These are phyloP conservation scores for Ustilago trichophora DNA, from an alignment of 1,284 basidiomycete genomes.

Conservation along the genomic window DNA sequence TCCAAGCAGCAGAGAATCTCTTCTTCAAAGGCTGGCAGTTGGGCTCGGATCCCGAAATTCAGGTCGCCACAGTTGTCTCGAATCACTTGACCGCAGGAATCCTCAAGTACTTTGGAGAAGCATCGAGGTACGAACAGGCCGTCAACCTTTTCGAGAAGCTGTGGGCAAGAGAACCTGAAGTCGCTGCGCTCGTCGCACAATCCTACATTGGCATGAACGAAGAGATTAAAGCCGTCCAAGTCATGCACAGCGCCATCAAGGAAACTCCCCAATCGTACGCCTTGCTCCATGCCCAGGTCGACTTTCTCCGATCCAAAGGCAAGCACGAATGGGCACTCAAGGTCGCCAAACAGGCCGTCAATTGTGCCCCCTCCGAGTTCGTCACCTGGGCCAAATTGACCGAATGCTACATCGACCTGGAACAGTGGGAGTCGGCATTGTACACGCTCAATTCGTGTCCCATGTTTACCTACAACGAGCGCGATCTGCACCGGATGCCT, in stretches of 20 bases:
- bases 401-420: constrained; percentile 89
- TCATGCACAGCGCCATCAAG: constrained; percentile 84
- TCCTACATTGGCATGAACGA: constrained; percentile 97
- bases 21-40: constrained; percentile 98
- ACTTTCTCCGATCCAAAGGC: constrained; percentile 84
- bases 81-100: constrained; percentile 95
- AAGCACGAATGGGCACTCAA: constrained; percentile 84
- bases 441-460: constrained; percentile 98
- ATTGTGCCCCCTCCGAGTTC: constrained; percentile 96
- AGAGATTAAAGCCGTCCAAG: constrained; percentile 96
- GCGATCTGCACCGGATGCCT: constrained; percentile 89
- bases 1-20: constrained; percentile 87
- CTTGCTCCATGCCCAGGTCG: constrained; percentile 90
- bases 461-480: constrained; percentile 99
- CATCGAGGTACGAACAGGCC: constrained; percentile 82
- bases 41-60: constrained; percentile 96
- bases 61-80: constrained; percentile 95
- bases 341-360: constrained; percentile 90
- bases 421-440: constrained; percentile 84
- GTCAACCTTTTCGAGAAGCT: constrained; percentile 96
- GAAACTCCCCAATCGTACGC: constrained; percentile 91
- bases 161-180: constrained; percentile 83
- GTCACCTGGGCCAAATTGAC: constrained; percentile 98
- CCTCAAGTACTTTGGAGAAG: constrained; percentile 96
- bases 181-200: constrained; percentile 84